phyloP scores from a whole-genome alignment of 148 eudicot genomes.

The Vaccinium corymbosum region DNA sequence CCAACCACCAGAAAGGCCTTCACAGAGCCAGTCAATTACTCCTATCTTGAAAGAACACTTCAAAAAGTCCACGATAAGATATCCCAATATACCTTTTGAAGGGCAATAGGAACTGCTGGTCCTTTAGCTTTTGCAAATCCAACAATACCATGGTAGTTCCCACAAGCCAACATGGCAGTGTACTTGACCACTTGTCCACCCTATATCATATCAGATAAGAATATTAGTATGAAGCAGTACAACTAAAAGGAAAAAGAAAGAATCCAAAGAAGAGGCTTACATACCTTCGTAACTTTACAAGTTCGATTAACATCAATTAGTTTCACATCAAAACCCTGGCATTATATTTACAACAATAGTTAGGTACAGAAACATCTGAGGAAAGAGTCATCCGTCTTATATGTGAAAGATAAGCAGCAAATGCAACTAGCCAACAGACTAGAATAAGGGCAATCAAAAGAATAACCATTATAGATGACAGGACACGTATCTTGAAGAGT shows the following conservation, averaged over 20 bases:
- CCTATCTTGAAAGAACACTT: not conserved
- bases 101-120: conserved; percentile 62
- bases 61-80: not conserved
- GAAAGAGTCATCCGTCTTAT: not conserved
- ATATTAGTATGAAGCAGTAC: conserved; percentile 4
- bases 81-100: conserved; percentile 66
- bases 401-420: not conserved
- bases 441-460: not conserved
- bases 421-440: not conserved
- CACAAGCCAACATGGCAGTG: conserved; percentile 83
- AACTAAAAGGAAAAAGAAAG: conserved; percentile 1
- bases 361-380: not conserved
- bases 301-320: conserved; percentile 73
- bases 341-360: conserved; percentile 9
- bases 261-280: conserved; percentile 6
- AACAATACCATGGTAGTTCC: conserved; percentile 82
- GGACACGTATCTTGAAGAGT: not conserved
- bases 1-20: not conserved
- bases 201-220: conserved; percentile 30
- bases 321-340: conserved; percentile 89
- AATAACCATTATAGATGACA: not conserved
- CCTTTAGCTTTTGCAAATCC: conserved; percentile 95
- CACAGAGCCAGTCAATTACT: not conserved
- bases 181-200: conserved; percentile 83
- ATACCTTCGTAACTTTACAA: conserved; percentile 87